A percentile compares a stretch with the other conserved stretches of the same genome.
These are phyloP conservation scores for Lathyrus tuberosus DNA, from an alignment of 306 rosid species.

Conservation along the genomic window DNA sequence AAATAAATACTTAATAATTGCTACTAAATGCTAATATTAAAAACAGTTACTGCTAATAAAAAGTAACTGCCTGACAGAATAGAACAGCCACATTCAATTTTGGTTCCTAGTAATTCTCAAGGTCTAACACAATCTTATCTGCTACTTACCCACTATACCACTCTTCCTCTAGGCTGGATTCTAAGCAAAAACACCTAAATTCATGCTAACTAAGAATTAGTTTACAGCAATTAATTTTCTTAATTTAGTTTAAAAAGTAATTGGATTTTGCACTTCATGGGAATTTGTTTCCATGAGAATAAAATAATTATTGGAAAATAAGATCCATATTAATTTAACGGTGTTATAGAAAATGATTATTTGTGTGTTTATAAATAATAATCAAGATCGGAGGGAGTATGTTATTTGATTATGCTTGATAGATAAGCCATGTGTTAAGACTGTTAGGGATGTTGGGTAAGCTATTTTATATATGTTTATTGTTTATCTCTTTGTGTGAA, in stretches of 20 bases:
- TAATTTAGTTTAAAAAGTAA: background rate
- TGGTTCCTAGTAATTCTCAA: no score
- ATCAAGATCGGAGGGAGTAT: background rate
- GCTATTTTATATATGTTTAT: background rate
- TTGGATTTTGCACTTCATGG: background rate
- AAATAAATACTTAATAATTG: no score
- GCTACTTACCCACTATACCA: slow-evolving; percentile 5
- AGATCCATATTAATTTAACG: background rate
- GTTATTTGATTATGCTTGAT: slow-evolving; percentile 6
- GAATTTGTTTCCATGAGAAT: slow-evolving; percentile 1
- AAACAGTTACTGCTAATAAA: no score
- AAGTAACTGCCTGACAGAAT: no score
- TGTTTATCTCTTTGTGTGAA: slow-evolving; percentile 5
- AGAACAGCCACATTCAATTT: no score
- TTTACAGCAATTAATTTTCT: background rate
- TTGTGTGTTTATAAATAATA: background rate
- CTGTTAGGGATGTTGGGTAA: background rate
- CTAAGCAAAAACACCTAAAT: background rate
- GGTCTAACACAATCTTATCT: background rate
- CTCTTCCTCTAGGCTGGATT: slow-evolving; percentile 3
- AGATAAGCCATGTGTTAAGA: background rate
- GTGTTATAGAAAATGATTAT: background rate
- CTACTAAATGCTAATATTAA: no score
- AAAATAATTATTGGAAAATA: background rate
- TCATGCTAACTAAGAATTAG: background rate